These are phyloP conservation scores for Neoscytalidium dimidiatum DNA, from an alignment of 2,329 filamentous ascomycete genomes.

Conservation along the genomic window DNA sequence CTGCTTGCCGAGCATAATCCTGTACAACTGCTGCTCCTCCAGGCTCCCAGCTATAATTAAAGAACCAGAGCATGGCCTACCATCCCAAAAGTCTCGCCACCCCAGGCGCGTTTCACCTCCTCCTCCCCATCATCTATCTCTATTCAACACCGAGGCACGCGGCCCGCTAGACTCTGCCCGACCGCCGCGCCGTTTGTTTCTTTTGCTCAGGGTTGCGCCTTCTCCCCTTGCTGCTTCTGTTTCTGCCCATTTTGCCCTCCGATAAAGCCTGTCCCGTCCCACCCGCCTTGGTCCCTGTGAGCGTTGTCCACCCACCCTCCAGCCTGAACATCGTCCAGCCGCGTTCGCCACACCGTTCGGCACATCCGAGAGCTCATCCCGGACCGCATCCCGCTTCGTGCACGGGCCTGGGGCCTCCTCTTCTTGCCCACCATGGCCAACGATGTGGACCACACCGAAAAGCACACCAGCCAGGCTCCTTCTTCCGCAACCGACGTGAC, in stretches of 20 bases:
- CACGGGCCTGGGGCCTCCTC: not conserved
- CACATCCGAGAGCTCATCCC: not conserved
- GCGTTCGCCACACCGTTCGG: no score
- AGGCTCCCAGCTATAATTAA: not conserved
- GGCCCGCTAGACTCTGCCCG: not conserved
- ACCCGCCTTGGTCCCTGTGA: not conserved
- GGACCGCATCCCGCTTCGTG: not conserved
- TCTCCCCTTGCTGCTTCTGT: not conserved
- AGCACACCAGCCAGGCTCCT: conserved; percentile 4
- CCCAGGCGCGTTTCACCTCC: not conserved
- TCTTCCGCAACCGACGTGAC: conserved; percentile 11
- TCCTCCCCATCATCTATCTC: not conserved
- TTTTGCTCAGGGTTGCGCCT: not conserved
- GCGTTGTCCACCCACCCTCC: no score
- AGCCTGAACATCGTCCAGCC: no score
- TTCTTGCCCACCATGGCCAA: conserved; percentile 4
- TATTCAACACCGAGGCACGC: not conserved
- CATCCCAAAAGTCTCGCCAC: not conserved
- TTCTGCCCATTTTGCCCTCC: not conserved
- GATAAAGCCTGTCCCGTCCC: not conserved
- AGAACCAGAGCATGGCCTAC: not conserved
- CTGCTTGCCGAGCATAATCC: not conserved
- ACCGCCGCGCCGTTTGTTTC: not conserved
- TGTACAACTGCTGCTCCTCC: conserved; percentile 4
- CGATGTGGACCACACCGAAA: conserved; percentile 5